Evolutionary conservation across 768 basidiomycete species (phyloP), one percentile per base, ranked within the genome.

Genomic region (Kwoniella sp.): DNA sequence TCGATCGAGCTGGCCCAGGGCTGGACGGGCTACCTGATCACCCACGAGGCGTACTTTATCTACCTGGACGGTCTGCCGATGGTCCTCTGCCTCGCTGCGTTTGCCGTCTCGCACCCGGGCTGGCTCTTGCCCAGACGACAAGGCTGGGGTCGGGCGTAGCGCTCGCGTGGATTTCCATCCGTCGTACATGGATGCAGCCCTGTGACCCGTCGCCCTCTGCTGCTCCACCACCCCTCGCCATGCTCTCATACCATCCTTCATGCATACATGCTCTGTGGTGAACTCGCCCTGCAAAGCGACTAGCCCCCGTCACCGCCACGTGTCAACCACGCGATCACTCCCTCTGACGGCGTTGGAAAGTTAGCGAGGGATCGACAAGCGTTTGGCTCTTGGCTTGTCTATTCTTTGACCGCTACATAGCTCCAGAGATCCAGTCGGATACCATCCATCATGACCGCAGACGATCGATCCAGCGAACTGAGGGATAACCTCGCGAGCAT

Each of bases 1-100:
- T 60, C 62, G 1, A 61, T 71, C 29, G 70, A 71, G 50, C 52
- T 71, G 27, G 52, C 56, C 7, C 62, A 69, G 38, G 70, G 70
- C 5, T 70, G 68, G 68, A 56, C 47, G 8, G 65, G 65, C 7
- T 51, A 60, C 32, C 23, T 70, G 19, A 62, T 65, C 39, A 64
- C 59, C 8, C 56, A 62, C 42, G 59, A 64, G 27, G 34, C 29
- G 9, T 60, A 57, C 27, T 57, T 58, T 37, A 59, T 50, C 33
- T 52, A 44, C 15, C 44, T 65, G 23, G 63, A 65, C 31, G 60
- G 62, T 8, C 29, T 66, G 17, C 62, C 62, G 17, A 63, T 69
- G 62, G 57, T 66, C 6, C 42, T 68, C 10, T 62, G 66, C 39
- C 39, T 58, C 8, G 60, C 48, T 7, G 56, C 53, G 1, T 68